phyloP scores from a whole-genome alignment of 306 rosid genomes.

The Quercus wislizeni region DNA sequence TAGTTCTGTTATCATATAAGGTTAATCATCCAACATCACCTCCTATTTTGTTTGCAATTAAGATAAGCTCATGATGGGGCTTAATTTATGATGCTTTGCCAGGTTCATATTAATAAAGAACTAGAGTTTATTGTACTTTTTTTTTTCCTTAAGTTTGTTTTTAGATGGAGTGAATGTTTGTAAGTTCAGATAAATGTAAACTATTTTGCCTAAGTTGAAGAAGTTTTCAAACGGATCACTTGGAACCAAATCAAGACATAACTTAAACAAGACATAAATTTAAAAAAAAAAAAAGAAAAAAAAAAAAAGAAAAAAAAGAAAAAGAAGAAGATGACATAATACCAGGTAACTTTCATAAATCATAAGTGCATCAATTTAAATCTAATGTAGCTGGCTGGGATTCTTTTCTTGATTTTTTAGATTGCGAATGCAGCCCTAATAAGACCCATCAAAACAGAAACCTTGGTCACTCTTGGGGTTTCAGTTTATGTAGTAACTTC shows the following conservation, averaged over 20 bases:
- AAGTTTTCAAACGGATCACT: neutral
- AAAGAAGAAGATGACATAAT: too few species aligned
- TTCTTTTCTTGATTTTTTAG: too few species aligned
- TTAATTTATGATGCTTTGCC: neutral
- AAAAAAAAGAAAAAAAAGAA: rapidly evolving
- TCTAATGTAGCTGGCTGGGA: too few species aligned
- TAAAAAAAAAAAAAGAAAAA: too few species aligned
- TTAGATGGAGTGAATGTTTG: neutral
- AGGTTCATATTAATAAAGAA: neutral
- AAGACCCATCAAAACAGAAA: too few species aligned
- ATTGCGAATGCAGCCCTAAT: too few species aligned
- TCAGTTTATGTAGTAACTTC: too few species aligned
- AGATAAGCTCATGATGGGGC: neutral
- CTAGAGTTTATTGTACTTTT: neutral
- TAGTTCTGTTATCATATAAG: neutral
- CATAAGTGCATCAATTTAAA: too few species aligned
- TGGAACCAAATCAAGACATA: neutral
- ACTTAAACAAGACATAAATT: neutral
- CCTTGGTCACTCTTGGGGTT: too few species aligned
- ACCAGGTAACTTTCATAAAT: too few species aligned
- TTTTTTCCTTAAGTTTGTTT: neutral
- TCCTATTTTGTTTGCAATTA: neutral
- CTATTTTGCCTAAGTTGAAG: neutral
- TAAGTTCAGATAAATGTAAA: too few species aligned
- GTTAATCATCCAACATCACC: neutral